These are phyloP conservation scores for Phlebopus sp. DNA, from an alignment of 1,284 basidiomycete species.

Conservation along the genomic window DNA sequence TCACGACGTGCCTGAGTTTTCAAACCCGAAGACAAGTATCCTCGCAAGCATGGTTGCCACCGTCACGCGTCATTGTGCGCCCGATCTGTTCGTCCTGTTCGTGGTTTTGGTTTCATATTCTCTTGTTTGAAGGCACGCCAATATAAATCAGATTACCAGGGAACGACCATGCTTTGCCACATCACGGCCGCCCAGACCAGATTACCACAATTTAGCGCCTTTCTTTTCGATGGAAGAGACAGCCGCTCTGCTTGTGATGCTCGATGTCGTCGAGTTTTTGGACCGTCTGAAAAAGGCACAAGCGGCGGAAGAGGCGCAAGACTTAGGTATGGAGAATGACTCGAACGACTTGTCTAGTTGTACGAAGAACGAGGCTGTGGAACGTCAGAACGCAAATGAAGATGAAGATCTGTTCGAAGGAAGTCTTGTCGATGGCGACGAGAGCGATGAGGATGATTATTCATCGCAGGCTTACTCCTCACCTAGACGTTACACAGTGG, in stretches of 20 bases:
- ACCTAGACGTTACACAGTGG: not conserved
- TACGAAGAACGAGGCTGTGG: too few species aligned
- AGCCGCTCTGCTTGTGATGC: not conserved
- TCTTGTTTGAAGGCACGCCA: too few species aligned
- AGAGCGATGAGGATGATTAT: not conserved
- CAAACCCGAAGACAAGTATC: not conserved
- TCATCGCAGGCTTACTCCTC: not conserved
- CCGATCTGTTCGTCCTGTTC: not conserved
- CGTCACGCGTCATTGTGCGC: not conserved
- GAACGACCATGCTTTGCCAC: not conserved
- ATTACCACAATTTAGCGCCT: not conserved
- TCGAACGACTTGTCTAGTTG: not conserved
- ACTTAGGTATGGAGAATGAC: not conserved
- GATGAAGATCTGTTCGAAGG: not conserved
- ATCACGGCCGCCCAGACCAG: not conserved
- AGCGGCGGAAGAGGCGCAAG: not conserved
- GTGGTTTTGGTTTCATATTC: not conserved
- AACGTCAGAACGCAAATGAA: not conserved
- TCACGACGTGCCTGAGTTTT: not conserved
- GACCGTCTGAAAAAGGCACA: not conserved
- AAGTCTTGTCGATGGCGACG: not conserved
- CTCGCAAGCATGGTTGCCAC: not conserved
- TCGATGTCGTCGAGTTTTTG: not conserved
- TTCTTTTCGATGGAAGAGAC: not conserved
- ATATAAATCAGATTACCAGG: not conserved